Percentiles rank a stretch among this genome's conserved stretches.
Evolutionary conservation across 306 rosid species (phyloP).

Genomic region (Quercus glauca): DNA sequence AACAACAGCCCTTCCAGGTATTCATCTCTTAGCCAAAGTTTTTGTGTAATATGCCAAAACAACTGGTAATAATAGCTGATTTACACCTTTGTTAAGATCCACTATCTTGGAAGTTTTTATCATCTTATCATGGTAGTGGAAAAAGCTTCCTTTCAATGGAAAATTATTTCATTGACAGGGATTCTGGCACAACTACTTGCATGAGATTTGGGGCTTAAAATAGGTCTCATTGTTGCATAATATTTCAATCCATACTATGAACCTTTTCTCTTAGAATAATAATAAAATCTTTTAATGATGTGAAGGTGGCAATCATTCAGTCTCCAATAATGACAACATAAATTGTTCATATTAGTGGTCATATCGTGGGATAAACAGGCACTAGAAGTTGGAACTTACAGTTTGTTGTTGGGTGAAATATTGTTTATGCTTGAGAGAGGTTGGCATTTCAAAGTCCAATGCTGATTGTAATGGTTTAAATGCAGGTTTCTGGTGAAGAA

Average conservation of each 20-base stretch:
- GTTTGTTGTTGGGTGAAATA: background rate
- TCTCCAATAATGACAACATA: background rate
- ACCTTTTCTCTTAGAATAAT: background rate
- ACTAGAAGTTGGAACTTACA: background rate
- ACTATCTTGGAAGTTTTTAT: background rate
- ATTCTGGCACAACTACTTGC: background rate
- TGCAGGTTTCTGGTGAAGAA: constrained; percentile 42
- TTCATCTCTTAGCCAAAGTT: constrained; percentile 6
- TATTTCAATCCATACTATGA: background rate
- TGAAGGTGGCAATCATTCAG: background rate
- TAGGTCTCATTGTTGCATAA: background rate
- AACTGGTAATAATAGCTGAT: background rate
- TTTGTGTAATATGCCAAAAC: background rate
- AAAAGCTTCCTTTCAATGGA: background rate
- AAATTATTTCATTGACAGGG: background rate
- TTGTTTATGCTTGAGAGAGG: background rate
- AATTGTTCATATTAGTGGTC: background rate
- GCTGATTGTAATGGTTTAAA: constrained; percentile 12
- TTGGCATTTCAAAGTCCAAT: constrained; percentile 6
- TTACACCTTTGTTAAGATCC: background rate
- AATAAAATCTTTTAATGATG: background rate
- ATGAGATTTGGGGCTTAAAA: background rate
- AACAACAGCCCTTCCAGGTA: constrained; percentile 48
- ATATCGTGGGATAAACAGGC: background rate
- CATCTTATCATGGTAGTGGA: background rate